Percentiles rank a stretch among this genome's conserved stretches.
These are phyloP conservation scores for Magnolia sinica DNA, from an alignment of 164 flowering plant genomes.

Conservation along the genomic window DNA sequence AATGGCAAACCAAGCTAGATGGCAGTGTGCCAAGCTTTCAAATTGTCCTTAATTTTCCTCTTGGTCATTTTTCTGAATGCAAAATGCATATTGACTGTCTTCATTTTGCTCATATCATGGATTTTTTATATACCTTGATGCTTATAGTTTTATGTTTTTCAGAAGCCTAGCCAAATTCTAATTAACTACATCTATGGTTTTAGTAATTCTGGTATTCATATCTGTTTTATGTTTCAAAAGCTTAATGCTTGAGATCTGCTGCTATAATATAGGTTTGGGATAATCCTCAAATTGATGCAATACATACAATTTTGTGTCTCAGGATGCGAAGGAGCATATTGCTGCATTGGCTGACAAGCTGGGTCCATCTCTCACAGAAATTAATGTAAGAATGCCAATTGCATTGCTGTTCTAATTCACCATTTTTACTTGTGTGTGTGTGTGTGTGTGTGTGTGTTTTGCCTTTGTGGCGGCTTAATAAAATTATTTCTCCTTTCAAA, in stretches of 20 bases:
- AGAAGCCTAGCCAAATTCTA: not conserved
- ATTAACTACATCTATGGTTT: not conserved
- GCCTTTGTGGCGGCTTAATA: too few species aligned
- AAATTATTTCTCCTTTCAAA: too few species aligned
- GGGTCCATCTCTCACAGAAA: slow-evolving; percentile 75
- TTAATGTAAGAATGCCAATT: slow-evolving; percentile 57
- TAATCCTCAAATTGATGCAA: slow-evolving; percentile 12
- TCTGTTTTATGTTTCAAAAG: not conserved
- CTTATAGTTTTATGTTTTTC: not conserved
- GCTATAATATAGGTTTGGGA: not conserved
- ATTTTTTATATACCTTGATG: not conserved
- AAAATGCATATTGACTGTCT: too few species aligned
- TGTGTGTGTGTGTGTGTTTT: too few species aligned
- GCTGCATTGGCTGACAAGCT: slow-evolving; percentile 92
- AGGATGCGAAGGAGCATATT: slow-evolving; percentile 99
- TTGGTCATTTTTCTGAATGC: too few species aligned
- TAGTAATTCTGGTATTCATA: not conserved
- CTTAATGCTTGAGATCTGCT: not conserved
- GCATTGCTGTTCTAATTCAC: not conserved
- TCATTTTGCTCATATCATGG: too few species aligned
- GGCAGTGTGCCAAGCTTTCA: too few species aligned
- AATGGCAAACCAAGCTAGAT: too few species aligned
- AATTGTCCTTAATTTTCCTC: too few species aligned
- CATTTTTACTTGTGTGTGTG: not conserved
- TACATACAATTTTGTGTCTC: slow-evolving; percentile 16